Evolutionary conservation across 768 basidiomycete genomes (phyloP), one percentile per base, ranked within the genome.

Genomic region (Suillus subalutaceus): DNA sequence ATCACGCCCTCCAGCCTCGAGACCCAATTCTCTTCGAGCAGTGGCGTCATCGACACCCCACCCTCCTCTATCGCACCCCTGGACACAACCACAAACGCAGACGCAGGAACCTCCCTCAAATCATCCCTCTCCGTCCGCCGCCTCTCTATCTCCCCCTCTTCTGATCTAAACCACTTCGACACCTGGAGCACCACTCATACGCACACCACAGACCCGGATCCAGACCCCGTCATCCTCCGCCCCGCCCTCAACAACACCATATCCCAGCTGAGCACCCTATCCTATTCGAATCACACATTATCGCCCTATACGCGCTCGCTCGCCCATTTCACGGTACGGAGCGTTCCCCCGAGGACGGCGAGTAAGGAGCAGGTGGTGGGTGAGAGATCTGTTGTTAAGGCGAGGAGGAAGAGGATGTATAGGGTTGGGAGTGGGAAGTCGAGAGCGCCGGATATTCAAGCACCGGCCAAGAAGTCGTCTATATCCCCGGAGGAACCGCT

Each of bases 251-350:
- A 89, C 78, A 89, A 90, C 68, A 88, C 90, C 6, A 83, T 97
- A 26, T 93, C 91, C 64, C 93, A 97, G 68, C 81, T 99, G 12
- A 90, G 93, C 20, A 93, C 92, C 4, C 86, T 99, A 56, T 90
- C 88, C 23, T 85, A 90, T 70, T 95, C 94, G 1, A 94, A 97
- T 72, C 97, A 97, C 73, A 99, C 97, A 0, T 81, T 99, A 4
- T 94, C 92, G 1, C 97, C 96, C 0, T 98, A 97, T 77, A 97
- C 96, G 7, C 88, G 94, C 63, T 89, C 91, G 16, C 83, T 95
- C 37, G 90, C 92, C 66, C 95, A 97, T 77, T 96, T 97, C 75
- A 94, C 96, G 1, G 94, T 97, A 15, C 86, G 96, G 40, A 94
- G 93, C 66, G 92, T 90, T 30, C 95, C 94, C 0, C 92, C 90